A percentile compares a stretch with the other conserved stretches of the same genome.
phyloP scores from a whole-genome alignment of 2,329 filamentous ascomycete genomes.

The Thelonectria olida region DNA sequence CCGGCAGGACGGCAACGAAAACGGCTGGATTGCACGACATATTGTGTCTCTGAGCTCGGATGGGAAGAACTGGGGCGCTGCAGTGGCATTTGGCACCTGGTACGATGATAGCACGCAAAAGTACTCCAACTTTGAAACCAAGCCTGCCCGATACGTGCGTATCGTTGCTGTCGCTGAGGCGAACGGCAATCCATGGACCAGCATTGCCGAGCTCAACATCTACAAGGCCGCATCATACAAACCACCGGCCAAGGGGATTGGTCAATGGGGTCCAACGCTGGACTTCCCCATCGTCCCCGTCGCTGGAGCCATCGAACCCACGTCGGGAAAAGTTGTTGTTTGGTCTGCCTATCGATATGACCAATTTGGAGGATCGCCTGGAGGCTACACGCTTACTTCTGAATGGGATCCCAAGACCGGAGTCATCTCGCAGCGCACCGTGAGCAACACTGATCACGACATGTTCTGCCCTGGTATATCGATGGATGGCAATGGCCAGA shows the following conservation, averaged over 20 bases:
- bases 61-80: slow-evolving; percentile 17
- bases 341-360: slow-evolving; percentile 22
- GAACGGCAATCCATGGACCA: slow-evolving; percentile 19
- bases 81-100: slow-evolving; percentile 28
- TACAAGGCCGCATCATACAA: slow-evolving; percentile 19
- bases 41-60: slow-evolving; percentile 20
- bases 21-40: slow-evolving; percentile 22
- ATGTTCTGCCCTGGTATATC: slow-evolving; percentile 68
- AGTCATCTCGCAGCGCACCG: slow-evolving; percentile 12
- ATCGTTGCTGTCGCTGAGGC: slow-evolving; percentile 15
- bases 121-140: slow-evolving; percentile 28
- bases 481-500: slow-evolving; percentile 55
- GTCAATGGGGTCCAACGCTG: slow-evolving; percentile 25
- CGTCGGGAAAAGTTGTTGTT: slow-evolving; percentile 20
- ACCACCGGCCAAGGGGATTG: neutral
- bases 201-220: slow-evolving; percentile 30
- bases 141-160: slow-evolving; percentile 24
- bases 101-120: slow-evolving; percentile 22
- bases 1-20: slow-evolving; percentile 17
- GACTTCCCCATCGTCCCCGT: slow-evolving; percentile 31
- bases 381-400: slow-evolving; percentile 17
- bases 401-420: slow-evolving; percentile 15
- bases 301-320: slow-evolving; percentile 26
- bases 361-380: slow-evolving; percentile 9
- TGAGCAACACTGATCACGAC: slow-evolving; percentile 57